Conservation (phyloP, 495 filamentous ascomycete genomes). For the Stereocaulon alpinum region DNA sequence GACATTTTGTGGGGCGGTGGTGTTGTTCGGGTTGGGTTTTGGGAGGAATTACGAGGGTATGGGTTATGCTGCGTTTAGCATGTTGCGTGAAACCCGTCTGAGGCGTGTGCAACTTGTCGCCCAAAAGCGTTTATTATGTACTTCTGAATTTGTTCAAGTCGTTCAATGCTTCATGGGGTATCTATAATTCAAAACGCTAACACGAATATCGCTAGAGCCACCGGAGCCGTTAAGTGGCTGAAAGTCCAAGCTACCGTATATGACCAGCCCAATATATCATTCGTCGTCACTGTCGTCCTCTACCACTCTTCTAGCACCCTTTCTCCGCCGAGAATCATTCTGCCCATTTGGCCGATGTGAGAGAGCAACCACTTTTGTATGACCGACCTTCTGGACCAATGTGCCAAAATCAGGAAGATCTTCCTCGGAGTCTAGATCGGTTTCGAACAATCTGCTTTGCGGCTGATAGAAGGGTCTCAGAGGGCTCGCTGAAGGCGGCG, state of each 20-base stretch:
- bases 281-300: constrained; percentile 30
- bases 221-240: neutral
- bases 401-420: constrained; percentile 25
- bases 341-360: neutral
- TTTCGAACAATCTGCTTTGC: neutral
- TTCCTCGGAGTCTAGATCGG: constrained; percentile 19
- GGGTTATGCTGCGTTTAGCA: neutral
- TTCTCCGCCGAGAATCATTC: constrained; percentile 1
- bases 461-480: neutral
- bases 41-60: neutral
- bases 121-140: too few relatives aligned
- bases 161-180: constrained; percentile 17
- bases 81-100: neutral
- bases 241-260: neutral
- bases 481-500: neutral
- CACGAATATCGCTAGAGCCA: neutral
- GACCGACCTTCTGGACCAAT: constrained; percentile 11
- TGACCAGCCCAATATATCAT: constrained; percentile 11
- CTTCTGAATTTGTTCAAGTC: neutral
- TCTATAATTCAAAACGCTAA: constrained; percentile 10
- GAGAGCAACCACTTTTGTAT: neutral
- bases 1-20: constrained; percentile 32
- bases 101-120: neutral
- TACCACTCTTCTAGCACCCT: constrained; percentile 22
- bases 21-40: neutral